A percentile compares a stretch with the other conserved stretches of the same genome.
phyloP scores from a whole-genome alignment of 2,329 filamentous ascomycete genomes.

The Blumeriella jaapii region DNA sequence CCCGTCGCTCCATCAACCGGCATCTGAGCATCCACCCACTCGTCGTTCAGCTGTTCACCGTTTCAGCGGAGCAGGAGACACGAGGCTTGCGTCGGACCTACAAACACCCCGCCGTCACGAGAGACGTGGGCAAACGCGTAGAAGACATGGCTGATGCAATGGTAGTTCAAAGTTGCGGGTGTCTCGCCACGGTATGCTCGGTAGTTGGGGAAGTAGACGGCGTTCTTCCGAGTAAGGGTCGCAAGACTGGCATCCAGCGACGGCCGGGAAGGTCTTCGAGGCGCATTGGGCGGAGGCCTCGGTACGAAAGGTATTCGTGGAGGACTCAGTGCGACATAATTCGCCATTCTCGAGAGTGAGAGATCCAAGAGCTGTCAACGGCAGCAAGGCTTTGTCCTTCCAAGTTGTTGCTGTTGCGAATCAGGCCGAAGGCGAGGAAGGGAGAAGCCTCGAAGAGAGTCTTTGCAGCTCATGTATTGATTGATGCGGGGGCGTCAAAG shows the following conservation, averaged over 20 bases:
- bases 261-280: constrained; percentile 24
- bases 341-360: constrained; percentile 15
- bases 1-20: constrained; percentile 61
- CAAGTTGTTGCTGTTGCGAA: no score
- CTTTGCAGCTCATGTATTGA: no score
- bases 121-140: constrained; percentile 72
- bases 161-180: constrained; percentile 62
- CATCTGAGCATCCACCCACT: constrained; percentile 63
- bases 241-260: constrained; percentile 23
- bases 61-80: constrained; percentile 8
- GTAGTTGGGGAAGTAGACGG: constrained; percentile 76
- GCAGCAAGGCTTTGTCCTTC: no score
- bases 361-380: constrained; percentile 2
- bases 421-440: constrained; percentile 3
- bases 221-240: constrained; percentile 54
- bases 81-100: constrained; percentile 32
- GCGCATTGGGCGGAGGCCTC: constrained; percentile 14
- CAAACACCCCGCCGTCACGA: constrained; percentile 62
- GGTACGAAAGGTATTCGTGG: constrained; percentile 22
- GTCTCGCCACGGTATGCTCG: constrained; percentile 62
- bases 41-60: constrained; percentile 55
- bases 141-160: constrained; percentile 70
- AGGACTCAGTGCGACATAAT: constrained; percentile 17
- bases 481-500: no score
- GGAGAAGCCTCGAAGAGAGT: no score